phyloP scores from a whole-genome alignment of 768 basidiomycete genomes.

The Pholiota microspora region DNA sequence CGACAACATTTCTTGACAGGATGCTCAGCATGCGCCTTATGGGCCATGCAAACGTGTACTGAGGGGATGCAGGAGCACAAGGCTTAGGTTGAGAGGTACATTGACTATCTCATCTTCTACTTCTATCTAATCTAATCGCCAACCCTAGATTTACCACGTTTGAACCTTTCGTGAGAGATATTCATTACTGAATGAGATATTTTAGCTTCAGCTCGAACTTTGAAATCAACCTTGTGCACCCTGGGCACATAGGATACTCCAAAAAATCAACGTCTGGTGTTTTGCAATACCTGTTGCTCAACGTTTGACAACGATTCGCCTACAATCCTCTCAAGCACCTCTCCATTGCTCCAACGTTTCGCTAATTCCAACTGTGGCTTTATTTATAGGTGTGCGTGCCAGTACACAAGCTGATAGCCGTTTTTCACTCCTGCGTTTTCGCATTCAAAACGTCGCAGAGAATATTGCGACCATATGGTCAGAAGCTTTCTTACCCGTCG shows the following conservation, averaged over 20 bases:
- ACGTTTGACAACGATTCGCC: too few species aligned
- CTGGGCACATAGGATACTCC: too few species aligned
- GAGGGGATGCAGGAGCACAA: neutral
- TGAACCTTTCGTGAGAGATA: neutral
- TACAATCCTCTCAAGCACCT: neutral
- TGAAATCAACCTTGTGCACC: neutral
- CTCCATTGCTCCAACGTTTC: neutral
- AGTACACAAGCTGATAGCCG: neutral
- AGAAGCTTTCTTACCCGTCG: neutral
- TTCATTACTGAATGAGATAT: neutral
- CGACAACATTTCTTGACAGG: neutral
- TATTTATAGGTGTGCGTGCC: neutral
- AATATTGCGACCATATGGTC: neutral
- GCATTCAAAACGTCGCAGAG: neutral
- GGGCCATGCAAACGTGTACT: neutral
- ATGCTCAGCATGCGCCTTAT: neutral
- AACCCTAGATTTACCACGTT: neutral
- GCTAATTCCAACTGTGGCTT: neutral
- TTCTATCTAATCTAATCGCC: neutral
- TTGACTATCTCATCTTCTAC: neutral
- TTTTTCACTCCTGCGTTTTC: neutral
- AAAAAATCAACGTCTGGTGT: too few species aligned
- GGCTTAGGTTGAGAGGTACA: neutral
- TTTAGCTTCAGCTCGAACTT: neutral
- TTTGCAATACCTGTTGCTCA: too few species aligned